Evolutionary conservation across 345 rosid genomes (phyloP), one percentile per base, ranked within the genome.

Genomic region (Linum tenue): DNA sequence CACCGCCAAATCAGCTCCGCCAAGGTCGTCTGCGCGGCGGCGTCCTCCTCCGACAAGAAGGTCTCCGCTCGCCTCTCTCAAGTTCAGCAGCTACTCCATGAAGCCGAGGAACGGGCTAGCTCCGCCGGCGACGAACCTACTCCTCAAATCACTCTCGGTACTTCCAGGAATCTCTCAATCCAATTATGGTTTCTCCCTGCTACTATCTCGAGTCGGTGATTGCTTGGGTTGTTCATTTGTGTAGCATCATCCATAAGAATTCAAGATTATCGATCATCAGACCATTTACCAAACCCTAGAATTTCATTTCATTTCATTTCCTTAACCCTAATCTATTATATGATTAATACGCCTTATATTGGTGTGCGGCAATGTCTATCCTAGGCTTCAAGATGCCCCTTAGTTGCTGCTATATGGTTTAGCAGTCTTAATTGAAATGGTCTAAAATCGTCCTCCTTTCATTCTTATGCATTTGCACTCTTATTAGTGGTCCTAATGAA

Each of bases 81-180:
- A 74, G 86, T 90, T 37, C 86, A 85, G 44, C 82, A 83, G 70
- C 87, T 86, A 62, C 77, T 90, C 58, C 84, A 76, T 40, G 91
- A 90, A 39, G 98, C 97, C 1, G 96, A 86, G 74, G 95, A 94
- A 70, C 84, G 92, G 48, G 88, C 96, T 59, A 78, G 65, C 72
- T 74, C 83, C 12, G 87, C 83, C 39, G 86, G 83, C 37, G 75
- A 81, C 55, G 91, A 85, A 58, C 84, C 91, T 9, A 72, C 66
- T 39, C 97, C 95, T 43, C 72, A 82, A 75, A 85, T 90, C 73
- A 85, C 91, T 12, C 58, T 90, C 22, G 96, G 99, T 86, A 70
- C 17, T 65, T 37, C 3, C 50, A 11, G 5, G 11, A 3, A 7
- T 16, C 22, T 40, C 58, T 14, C 31, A 22, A 22, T 22, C 31